Conservation (phyloP, 306 rosid species). For the Adenanthera pavonina region DNA sequence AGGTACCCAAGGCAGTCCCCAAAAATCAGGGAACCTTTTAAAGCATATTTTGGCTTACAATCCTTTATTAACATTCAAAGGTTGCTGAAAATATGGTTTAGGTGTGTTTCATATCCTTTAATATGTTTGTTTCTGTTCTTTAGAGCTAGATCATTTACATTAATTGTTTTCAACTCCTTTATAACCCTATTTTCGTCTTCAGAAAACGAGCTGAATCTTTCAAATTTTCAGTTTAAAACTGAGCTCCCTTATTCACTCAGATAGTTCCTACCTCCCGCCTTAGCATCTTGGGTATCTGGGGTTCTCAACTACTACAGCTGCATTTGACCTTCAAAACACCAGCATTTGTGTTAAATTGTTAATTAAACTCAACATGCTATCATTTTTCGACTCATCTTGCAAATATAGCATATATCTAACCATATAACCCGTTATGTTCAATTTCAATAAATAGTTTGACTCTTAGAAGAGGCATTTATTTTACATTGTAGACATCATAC, state of each 20-base stretch:
- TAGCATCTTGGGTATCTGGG: neutral
- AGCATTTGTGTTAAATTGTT: neutral
- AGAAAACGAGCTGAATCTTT: neutral
- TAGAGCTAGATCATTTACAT: conserved; percentile 4
- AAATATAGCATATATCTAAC: neutral
- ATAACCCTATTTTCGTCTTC: neutral
- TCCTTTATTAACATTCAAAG: conserved; percentile 9
- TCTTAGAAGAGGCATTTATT: neutral
- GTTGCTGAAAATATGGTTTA: conserved; percentile 1
- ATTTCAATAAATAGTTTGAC: neutral
- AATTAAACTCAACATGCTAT: conserved; percentile 12
- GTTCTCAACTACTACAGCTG: neutral
- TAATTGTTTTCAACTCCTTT: neutral
- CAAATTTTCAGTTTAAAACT: neutral
- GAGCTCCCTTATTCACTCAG: conserved; percentile 15
- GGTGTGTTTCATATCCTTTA: conserved; percentile 2
- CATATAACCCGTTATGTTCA: neutral
- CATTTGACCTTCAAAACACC: neutral
- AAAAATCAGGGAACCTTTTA: conserved; percentile 17
- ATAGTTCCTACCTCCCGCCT: conserved; percentile 12
- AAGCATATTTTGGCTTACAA: conserved; percentile 28
- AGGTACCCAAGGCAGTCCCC: neutral
- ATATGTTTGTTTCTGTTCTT: neutral
- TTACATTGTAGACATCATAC: neutral
- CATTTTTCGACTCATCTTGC: neutral